A percentile compares a stretch with the other conserved stretches of the same genome.
phyloP scores from a whole-genome alignment of 305 asterid species.

The Fraxinus ornus region DNA sequence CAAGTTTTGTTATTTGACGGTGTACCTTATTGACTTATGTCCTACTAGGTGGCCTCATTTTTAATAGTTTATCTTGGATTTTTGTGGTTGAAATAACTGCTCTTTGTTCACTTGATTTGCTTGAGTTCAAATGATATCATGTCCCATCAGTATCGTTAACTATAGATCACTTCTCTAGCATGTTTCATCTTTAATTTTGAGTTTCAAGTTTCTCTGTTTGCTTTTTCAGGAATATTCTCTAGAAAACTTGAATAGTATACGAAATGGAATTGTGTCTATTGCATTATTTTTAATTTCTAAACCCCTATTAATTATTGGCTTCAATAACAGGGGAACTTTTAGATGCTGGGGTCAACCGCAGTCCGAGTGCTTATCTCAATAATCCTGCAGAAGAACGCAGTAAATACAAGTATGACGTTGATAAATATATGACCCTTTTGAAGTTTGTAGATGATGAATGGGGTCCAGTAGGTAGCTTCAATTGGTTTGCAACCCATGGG shows the following conservation, averaged over 20 bases:
- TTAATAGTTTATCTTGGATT: neutral
- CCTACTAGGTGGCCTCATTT: neutral
- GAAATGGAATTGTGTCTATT: neutral
- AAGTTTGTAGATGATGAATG: slow-evolving; percentile 88
- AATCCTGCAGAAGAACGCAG: slow-evolving; percentile 84
- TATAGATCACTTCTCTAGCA: slow-evolving; percentile 12
- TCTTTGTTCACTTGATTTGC: slow-evolving; percentile 4
- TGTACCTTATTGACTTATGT: neutral
- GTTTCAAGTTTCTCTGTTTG: slow-evolving; percentile 14
- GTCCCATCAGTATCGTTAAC: slow-evolving; percentile 6
- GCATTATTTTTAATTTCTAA: neutral
- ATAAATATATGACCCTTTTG: slow-evolving; percentile 88
- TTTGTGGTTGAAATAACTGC: neutral
- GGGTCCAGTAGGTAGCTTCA: slow-evolving; percentile 99
- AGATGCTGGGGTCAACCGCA: slow-evolving; percentile 89
- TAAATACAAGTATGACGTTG: slow-evolving; percentile 80
- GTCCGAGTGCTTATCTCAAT: slow-evolving; percentile 94
- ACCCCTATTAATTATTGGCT: slow-evolving; percentile 24
- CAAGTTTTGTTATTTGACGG: neutral
- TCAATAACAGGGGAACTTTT: slow-evolving; percentile 73
- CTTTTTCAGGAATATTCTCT: neutral
- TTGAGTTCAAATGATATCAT: neutral
- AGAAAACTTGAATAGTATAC: neutral
- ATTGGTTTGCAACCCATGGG: slow-evolving; percentile 99
- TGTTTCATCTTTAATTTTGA: neutral